Percentiles rank a stretch among this genome's conserved stretches.
Evolutionary conservation across 176 grass and related monocot species (phyloP).

Genomic region (Aegilops tauschii): DNA sequence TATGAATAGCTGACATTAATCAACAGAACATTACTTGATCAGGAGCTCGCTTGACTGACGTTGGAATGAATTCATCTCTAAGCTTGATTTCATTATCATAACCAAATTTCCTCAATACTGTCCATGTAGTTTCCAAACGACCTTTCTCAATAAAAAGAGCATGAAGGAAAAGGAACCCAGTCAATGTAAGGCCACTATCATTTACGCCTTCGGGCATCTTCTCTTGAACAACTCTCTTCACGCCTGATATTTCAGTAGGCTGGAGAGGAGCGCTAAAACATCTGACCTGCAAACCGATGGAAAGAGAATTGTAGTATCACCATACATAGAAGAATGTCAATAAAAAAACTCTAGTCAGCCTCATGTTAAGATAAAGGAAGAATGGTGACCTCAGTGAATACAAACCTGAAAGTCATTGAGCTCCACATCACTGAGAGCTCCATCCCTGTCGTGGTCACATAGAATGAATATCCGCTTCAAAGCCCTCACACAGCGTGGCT

Average conservation of each 20-base stretch:
- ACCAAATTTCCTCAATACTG: slow-evolving; percentile 93
- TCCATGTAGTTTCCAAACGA: slow-evolving; percentile 95
- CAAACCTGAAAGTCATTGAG: slow-evolving; percentile 95
- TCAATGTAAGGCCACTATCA: slow-evolving; percentile 81
- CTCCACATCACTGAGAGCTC: slow-evolving; percentile 86
- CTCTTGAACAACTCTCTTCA: slow-evolving; percentile 96
- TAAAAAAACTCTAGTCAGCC: not conserved
- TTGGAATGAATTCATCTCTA: slow-evolving; percentile 82
- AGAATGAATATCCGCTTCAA: slow-evolving; percentile 95
- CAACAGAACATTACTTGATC: slow-evolving; percentile 71
- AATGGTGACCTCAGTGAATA: not conserved
- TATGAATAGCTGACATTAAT: not conserved
- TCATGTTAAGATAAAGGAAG: not conserved
- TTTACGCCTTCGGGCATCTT: slow-evolving; percentile 96
- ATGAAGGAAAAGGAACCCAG: slow-evolving; percentile 94
- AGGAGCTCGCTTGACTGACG: slow-evolving; percentile 69
- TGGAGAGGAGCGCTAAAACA: slow-evolving; percentile 95
- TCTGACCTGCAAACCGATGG: slow-evolving; percentile 53
- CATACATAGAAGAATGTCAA: slow-evolving; percentile 15
- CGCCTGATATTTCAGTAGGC: slow-evolving; percentile 81
- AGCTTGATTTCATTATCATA: slow-evolving; percentile 98
- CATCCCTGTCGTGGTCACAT: slow-evolving; percentile 88
- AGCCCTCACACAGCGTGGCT: slow-evolving; percentile 89
- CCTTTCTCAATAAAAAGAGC: slow-evolving; percentile 98
- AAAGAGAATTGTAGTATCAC: not conserved